Percentiles rank a stretch among this genome's conserved stretches.
These are phyloP conservation scores for Alternaria consortialis DNA, from an alignment of 2,329 filamentous ascomycete genomes.

Conservation along the genomic window DNA sequence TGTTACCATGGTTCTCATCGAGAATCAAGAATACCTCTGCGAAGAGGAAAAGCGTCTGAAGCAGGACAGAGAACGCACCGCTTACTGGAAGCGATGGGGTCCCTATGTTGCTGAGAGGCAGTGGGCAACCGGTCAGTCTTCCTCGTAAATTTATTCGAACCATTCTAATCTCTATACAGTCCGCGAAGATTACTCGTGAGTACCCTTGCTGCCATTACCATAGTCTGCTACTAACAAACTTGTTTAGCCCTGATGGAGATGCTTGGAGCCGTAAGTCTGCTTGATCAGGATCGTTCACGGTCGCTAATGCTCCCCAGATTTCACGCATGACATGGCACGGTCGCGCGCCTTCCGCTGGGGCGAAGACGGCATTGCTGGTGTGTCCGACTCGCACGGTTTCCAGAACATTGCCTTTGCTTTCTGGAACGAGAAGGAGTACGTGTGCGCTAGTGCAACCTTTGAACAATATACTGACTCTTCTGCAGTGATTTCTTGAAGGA, in stretches of 20 bases:
- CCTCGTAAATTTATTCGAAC: not conserved
- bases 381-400: conserved; percentile 88
- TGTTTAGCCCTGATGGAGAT: conserved; percentile 76
- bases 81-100: conserved; percentile 99
- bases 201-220: conserved; percentile 27
- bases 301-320: conserved; percentile 68
- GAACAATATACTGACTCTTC: conserved; percentile 51
- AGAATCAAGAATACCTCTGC: conserved; percentile 85
- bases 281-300: not conserved
- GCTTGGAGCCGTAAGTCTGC: conserved; percentile 86
- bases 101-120: conserved; percentile 93
- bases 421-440: conserved; percentile 96
- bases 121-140: conserved; percentile 83
- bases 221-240: conserved; percentile 36
- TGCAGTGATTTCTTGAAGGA: conserved; percentile 89
- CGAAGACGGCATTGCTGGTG: conserved; percentile 95
- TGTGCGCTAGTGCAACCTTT: conserved; percentile 10
- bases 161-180: conserved; percentile 62
- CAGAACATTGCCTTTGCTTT: conserved; percentile 96
- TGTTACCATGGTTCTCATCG: conserved; percentile 81
- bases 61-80: conserved; percentile 81
- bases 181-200: conserved; percentile 87
- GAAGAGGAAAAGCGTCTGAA: conserved; percentile 90
- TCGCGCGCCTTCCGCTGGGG: conserved; percentile 93
- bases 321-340: conserved; percentile 90